phyloP scores from a whole-genome alignment of 116 monocot genomes.

The Cymodocea nodosa region DNA sequence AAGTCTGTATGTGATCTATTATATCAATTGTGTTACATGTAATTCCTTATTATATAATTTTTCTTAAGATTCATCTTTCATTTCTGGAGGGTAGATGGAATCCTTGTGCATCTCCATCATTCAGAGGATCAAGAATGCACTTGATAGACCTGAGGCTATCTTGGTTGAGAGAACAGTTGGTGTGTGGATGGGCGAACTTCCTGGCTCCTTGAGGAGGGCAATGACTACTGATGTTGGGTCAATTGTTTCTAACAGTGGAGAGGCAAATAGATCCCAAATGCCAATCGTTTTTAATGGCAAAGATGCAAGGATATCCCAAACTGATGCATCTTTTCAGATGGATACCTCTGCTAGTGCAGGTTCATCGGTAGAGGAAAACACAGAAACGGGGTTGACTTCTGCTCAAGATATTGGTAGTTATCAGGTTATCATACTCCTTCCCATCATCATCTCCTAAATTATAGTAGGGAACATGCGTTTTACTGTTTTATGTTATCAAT shows the following conservation, averaged over 20 bases:
- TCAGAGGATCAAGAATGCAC: slow-evolving; percentile 46
- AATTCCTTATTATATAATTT: not conserved
- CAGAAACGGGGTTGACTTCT: slow-evolving; percentile 8
- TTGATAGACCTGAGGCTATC: slow-evolving; percentile 48
- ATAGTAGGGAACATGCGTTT: too few species aligned
- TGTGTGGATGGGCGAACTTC: slow-evolving; percentile 68
- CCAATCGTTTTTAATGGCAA: not conserved
- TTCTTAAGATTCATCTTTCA: not conserved
- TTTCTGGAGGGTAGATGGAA: slow-evolving; percentile 38
- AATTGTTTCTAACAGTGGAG: slow-evolving; percentile 10
- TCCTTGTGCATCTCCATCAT: slow-evolving; percentile 43
- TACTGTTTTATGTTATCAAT: too few species aligned
- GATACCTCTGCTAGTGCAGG: slow-evolving; percentile 4
- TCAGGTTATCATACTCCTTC: slow-evolving; percentile 30
- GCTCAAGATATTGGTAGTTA: slow-evolving; percentile 79
- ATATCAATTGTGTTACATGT: not conserved
- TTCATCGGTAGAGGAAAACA: slow-evolving; percentile 8
- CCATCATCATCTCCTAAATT: too few species aligned
- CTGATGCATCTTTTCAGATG: slow-evolving; percentile 1
- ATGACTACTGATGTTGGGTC: not conserved
- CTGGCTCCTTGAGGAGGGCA: slow-evolving; percentile 28
- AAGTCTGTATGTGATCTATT: not conserved
- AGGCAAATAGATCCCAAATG: not conserved
- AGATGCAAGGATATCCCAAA: not conserved
- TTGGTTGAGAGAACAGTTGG: slow-evolving; percentile 35